Percentiles rank a stretch among this genome's conserved stretches.
phyloP scores from a whole-genome alignment of 495 filamentous ascomycete genomes.

The Trichoderma virens region DNA sequence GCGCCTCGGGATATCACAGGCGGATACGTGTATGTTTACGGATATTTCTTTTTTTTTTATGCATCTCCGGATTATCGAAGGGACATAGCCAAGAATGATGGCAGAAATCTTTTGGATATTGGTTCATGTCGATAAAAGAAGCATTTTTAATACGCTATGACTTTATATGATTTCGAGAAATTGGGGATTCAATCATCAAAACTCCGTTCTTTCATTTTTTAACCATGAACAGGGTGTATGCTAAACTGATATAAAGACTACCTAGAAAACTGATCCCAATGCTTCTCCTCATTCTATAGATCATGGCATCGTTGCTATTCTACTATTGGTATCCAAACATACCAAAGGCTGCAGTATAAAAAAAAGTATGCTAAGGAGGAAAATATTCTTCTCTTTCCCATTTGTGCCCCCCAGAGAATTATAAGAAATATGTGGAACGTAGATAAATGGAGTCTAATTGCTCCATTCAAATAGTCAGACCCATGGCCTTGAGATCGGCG shows the following conservation, averaged over 20 bases:
- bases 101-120: not conserved
- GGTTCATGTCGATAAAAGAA: not conserved
- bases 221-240: too few relatives aligned
- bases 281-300: too few relatives aligned
- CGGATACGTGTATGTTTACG: not conserved
- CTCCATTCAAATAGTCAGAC: constrained; percentile 33
- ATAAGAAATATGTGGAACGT: not conserved
- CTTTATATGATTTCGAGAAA: too few relatives aligned
- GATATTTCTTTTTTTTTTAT: not conserved
- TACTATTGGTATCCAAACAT: not conserved
- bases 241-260: too few relatives aligned
- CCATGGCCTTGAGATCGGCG: constrained; percentile 71
- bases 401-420: not conserved
- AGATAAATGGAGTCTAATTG: too few relatives aligned
- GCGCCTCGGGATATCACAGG: not conserved
- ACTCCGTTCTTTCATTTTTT: too few relatives aligned
- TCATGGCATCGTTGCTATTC: too few relatives aligned
- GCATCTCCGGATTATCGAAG: not conserved
- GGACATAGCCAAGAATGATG: not conserved
- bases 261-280: too few relatives aligned
- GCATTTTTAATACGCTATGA: too few relatives aligned
- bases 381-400: not conserved
- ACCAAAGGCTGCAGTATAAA: not conserved
- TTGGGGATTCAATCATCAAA: too few relatives aligned
- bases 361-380: too few relatives aligned